A percentile compares a stretch with the other conserved stretches of the same genome.
These are phyloP conservation scores for Colletotrichum liriopes DNA, from an alignment of 2,329 filamentous ascomycete species.

Conservation along the genomic window DNA sequence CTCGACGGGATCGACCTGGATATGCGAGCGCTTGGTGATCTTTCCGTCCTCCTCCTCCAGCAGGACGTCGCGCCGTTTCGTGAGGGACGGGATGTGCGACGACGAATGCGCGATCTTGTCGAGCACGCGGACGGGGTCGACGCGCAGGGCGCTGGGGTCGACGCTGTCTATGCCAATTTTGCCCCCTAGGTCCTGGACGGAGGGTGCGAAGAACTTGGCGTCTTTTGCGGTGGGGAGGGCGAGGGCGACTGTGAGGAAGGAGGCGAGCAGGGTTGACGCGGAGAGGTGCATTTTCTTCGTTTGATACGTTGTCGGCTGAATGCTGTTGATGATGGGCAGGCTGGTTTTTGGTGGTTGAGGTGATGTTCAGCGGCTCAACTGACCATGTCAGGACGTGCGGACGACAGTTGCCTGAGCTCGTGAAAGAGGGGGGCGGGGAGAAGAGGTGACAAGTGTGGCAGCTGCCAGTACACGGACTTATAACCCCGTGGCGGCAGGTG, in stretches of 20 bases:
- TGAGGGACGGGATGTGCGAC: neutral
- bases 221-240: slow-evolving; percentile 30
- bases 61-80: neutral
- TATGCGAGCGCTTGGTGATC: neutral
- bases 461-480: neutral
- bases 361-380: too few relatives aligned
- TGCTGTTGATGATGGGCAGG: neutral
- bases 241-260: neutral
- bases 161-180: slow-evolving; percentile 36
- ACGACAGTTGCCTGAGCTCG: neutral
- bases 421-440: neutral
- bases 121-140: slow-evolving; percentile 31
- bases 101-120: neutral
- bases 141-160: slow-evolving; percentile 31
- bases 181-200: slow-evolving; percentile 19
- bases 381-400: neutral
- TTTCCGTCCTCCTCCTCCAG: neutral
- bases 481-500: neutral
- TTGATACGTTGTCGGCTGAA: neutral
- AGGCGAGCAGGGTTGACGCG: neutral
- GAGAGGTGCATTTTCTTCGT: slow-evolving; percentile 5
- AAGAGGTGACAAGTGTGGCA: neutral
- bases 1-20: slow-evolving; percentile 34
- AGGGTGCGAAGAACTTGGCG: neutral
- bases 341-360: neutral